These are phyloP conservation scores for Phyllosticta paracitricarpa DNA, from an alignment of 2,329 filamentous ascomycete genomes.

Conservation along the genomic window DNA sequence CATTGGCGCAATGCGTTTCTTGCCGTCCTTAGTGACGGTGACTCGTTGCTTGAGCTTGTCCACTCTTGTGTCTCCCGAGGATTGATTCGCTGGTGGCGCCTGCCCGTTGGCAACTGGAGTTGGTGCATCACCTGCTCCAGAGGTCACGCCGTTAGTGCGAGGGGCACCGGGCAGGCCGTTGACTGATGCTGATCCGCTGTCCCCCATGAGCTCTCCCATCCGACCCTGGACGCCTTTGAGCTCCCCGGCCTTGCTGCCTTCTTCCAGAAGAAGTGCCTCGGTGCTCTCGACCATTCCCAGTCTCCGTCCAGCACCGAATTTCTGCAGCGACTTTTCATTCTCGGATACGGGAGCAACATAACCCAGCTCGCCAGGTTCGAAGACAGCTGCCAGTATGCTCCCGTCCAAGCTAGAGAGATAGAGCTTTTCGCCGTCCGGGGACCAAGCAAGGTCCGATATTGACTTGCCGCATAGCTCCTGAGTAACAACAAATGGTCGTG, in stretches of 20 bases:
- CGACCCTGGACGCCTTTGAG: constrained; percentile 81
- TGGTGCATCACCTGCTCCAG: constrained; percentile 15
- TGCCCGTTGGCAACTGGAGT: constrained; percentile 30
- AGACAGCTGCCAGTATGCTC: constrained; percentile 70
- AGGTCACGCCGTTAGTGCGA: constrained; percentile 35
- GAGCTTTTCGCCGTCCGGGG: constrained; percentile 77
- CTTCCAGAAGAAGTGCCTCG: constrained; percentile 76
- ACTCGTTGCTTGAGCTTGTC: constrained; percentile 79
- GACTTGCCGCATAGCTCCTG: constrained; percentile 85
- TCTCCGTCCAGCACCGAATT: constrained; percentile 80
- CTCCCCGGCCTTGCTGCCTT: constrained; percentile 85
- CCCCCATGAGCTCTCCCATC: constrained; percentile 98
- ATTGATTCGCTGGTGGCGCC: constrained; percentile 22
- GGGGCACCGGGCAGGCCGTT: constrained; percentile 36
- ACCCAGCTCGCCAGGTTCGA: constrained; percentile 79
- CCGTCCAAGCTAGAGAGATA: constrained; percentile 86
- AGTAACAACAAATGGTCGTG: constrained; percentile 78
- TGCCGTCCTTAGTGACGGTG: constrained; percentile 91
- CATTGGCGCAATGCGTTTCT: constrained; percentile 87
- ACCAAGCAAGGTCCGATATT: constrained; percentile 90
- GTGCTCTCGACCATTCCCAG: constrained; percentile 90
- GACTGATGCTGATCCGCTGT: constrained; percentile 44
- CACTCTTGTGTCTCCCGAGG: constrained; percentile 44
- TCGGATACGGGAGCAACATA: constrained; percentile 79
- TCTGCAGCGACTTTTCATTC: constrained; percentile 85